Base-by-base conservation (phyloP, 176 grass and related monocot genomes). In the Avena insularis region DNA sequence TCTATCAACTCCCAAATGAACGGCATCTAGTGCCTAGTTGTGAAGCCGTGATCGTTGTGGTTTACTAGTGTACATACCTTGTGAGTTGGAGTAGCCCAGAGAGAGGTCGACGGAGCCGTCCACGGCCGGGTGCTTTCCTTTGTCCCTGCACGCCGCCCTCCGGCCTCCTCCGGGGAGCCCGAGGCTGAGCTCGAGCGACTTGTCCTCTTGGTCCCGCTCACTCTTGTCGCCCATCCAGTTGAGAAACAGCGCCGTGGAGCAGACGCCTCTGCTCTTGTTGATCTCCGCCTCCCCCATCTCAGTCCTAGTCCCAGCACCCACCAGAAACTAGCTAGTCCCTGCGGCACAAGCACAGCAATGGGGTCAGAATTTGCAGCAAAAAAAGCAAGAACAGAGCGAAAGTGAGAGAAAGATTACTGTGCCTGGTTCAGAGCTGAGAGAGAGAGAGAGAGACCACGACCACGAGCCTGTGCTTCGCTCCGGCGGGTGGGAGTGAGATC, bases 101-200 rank as follows among this genome's bases (percentile, higher is more conserved):
- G 78, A 90, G 15, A 92, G 87, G 64, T 67, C 29, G 65, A 89
- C 67, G 64, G 87, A 89, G 79, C 31, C 56, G 63, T 53, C 80
- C 25, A 40, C 79, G 11, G 80, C 15, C 3, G 75, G 57, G 8
- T 40, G 46, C 72, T 62, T 87, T n/a, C 72, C 79, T 55, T 87
- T 82, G 10, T 84, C 82, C 8, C 60, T 87, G 13, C 62, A 56
- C 2, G 17, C n/a, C 19, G 59, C 12, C 14, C 20, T 40, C 86
- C 90, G 48, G 29, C 40, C 66, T 29, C 25, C 82, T 50, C 87
- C 79, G 16, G 93, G 93, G 35, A 90, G 85, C 8, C 93, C 93
- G 38, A 94, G 93, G 68, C 88, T 90, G 59, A 94, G 90, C 85
- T 94, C 82, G 9, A 94, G 88, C 82, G 86, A 59, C 79, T 78